These are phyloP conservation scores for Cryptosporidium tyzzeri DNA, from an alignment of 169 alveolate species.

Conservation along the genomic window DNA sequence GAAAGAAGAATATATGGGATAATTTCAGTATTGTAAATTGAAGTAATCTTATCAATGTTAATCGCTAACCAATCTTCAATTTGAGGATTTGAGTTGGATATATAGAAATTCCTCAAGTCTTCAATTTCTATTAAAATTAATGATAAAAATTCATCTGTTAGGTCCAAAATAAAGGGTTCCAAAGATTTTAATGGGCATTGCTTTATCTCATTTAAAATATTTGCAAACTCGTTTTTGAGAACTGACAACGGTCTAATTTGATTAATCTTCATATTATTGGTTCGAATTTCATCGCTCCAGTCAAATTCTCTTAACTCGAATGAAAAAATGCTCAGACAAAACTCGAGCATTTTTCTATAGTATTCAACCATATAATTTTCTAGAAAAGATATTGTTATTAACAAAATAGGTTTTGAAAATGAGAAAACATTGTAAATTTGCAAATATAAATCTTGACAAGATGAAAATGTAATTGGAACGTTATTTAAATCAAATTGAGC, in stretches of 20 bases:
- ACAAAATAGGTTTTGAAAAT: conserved; percentile 39
- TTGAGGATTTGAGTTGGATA: background rate
- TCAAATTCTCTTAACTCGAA: conserved; percentile 16
- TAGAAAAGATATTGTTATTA: conserved; percentile 19
- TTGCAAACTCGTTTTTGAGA: conserved; percentile 17
- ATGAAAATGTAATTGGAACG: conserved; percentile 44
- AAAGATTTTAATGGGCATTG: conserved; percentile 46
- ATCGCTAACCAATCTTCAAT: background rate
- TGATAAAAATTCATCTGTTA: conserved; percentile 13
- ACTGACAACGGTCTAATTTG: conserved; percentile 26
- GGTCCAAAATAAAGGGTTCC: conserved; percentile 15
- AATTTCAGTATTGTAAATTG: background rate
- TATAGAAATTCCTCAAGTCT: background rate
- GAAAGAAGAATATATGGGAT: conserved; percentile 1
- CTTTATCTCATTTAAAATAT: conserved; percentile 41
- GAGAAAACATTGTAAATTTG: conserved; percentile 28
- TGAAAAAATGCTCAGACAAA: conserved; percentile 9
- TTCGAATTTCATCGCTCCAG: background rate
- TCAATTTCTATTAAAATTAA: background rate
- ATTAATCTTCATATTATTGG: background rate
- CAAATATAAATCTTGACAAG: conserved; percentile 47
- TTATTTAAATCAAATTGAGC: conserved; percentile 41
- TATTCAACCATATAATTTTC: conserved; percentile 67
- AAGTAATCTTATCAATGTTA: conserved; percentile 12
- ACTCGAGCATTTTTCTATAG: conserved; percentile 61